These are phyloP conservation scores for Penicillium verrucosum DNA, from an alignment of 2,329 filamentous ascomycete species.

Conservation along the genomic window DNA sequence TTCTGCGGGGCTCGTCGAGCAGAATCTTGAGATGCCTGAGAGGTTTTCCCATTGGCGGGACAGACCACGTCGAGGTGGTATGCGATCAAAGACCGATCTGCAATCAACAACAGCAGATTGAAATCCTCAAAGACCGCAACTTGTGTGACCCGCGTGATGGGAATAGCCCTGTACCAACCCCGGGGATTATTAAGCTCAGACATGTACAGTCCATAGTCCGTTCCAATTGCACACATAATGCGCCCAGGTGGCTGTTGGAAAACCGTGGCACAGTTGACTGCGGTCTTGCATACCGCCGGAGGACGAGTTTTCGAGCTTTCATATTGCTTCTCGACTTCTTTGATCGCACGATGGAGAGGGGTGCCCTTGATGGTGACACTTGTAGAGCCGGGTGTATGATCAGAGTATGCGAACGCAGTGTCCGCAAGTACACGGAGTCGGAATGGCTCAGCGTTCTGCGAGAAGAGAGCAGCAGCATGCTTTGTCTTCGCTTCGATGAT, in stretches of 20 bases:
- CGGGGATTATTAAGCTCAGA: slow-evolving; percentile 85
- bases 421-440: slow-evolving; percentile 87
- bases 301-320: slow-evolving; percentile 59
- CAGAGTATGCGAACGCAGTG: slow-evolving; percentile 64
- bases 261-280: slow-evolving; percentile 88
- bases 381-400: slow-evolving; percentile 55
- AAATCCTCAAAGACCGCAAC: slow-evolving; percentile 95
- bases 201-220: slow-evolving; percentile 89
- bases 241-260: slow-evolving; percentile 79
- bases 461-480: slow-evolving; percentile 81
- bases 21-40: slow-evolving; percentile 61
- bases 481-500: slow-evolving; percentile 93
- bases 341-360: slow-evolving; percentile 84
- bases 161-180: slow-evolving; percentile 84
- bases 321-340: slow-evolving; percentile 78
- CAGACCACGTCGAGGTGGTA: slow-evolving; percentile 88
- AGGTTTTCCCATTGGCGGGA: slow-evolving; percentile 46
- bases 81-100: slow-evolving; percentile 85
- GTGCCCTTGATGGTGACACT: slow-evolving; percentile 83
- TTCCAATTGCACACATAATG: slow-evolving; percentile 88
- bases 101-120: slow-evolving; percentile 83
- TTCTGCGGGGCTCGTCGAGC: slow-evolving; percentile 85
- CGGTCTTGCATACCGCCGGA: slow-evolving; percentile 76
- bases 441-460: slow-evolving; percentile 96
- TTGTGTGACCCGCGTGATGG: slow-evolving; percentile 76